These are phyloP conservation scores for Penicillium bovifimosum DNA, from an alignment of 495 filamentous ascomycete genomes.

Conservation along the genomic window DNA sequence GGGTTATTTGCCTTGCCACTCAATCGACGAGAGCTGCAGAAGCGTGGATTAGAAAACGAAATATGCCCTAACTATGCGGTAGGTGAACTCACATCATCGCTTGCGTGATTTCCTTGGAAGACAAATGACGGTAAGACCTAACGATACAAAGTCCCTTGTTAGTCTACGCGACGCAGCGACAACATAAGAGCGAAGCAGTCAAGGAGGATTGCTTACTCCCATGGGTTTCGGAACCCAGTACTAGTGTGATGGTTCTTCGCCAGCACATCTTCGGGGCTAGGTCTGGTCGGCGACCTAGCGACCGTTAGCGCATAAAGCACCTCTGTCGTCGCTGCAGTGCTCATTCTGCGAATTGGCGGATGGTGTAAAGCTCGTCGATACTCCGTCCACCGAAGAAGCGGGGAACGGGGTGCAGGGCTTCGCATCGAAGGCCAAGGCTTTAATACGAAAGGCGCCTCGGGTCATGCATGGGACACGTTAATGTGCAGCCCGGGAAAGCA, in stretches of 20 bases:
- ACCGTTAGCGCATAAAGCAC: slow-evolving; percentile 52
- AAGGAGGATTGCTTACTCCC: slow-evolving; percentile 35
- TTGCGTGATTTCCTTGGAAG: slow-evolving; percentile 9
- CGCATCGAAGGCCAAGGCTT: slow-evolving; percentile 24
- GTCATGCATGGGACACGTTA: background rate
- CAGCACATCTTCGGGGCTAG: slow-evolving; percentile 49
- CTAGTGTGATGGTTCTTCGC: slow-evolving; percentile 53
- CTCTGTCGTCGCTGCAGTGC: slow-evolving; percentile 38
- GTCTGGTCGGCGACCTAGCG: slow-evolving; percentile 38
- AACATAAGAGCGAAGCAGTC: background rate
- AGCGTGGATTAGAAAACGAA: background rate
- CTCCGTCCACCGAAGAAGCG: slow-evolving; percentile 4
- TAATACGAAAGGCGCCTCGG: slow-evolving; percentile 6
- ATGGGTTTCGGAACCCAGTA: slow-evolving; percentile 58
- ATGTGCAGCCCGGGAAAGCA: slow-evolving; percentile 6
- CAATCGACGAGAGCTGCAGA: slow-evolving; percentile 35
- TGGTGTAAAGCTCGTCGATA: slow-evolving; percentile 10
- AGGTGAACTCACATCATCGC: slow-evolving; percentile 22
- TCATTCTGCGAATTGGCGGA: slow-evolving; percentile 30
- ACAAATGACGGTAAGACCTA: slow-evolving; percentile 34
- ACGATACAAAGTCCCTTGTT: slow-evolving; percentile 2
- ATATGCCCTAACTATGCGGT: background rate
- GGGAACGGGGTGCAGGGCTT: slow-evolving; percentile 21
- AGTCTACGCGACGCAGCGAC: slow-evolving; percentile 6
- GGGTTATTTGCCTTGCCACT: slow-evolving; percentile 55